Percentiles rank a stretch among this genome's conserved stretches.
Evolutionary conservation across 176 grass and related monocot genomes (phyloP).

Genomic region (Phoenix dactylifera): DNA sequence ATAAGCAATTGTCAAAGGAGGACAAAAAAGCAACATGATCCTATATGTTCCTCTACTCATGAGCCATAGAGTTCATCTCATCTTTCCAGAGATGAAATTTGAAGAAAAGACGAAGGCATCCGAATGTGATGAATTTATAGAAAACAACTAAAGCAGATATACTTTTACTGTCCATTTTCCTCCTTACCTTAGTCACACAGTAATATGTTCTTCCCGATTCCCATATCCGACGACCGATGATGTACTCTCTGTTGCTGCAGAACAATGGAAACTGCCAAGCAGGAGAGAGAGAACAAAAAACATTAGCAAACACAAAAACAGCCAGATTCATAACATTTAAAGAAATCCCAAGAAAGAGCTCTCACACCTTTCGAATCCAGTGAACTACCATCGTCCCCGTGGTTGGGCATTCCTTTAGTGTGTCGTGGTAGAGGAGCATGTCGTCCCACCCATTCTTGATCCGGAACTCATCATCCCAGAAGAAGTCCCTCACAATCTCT

Average conservation of each 20-base stretch:
- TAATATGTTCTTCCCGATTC: conserved; percentile 58
- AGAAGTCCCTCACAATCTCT: conserved; percentile 80
- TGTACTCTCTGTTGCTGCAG: conserved; percentile 87
- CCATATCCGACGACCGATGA: conserved; percentile 92
- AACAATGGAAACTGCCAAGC: conserved; percentile 84
- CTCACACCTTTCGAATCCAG: conserved; percentile 80
- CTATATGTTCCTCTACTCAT: too few species aligned
- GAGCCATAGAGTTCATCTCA: too few species aligned
- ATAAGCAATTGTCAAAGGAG: neutral
- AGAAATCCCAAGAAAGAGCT: neutral
- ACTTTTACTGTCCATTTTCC: too few species aligned
- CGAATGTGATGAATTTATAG: too few species aligned
- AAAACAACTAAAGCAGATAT: too few species aligned
- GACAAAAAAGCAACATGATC: too few species aligned
- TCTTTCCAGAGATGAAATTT: too few species aligned
- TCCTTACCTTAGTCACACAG: conserved; percentile 72
- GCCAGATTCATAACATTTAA: neutral
- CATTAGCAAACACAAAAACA: neutral
- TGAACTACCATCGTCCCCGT: conserved; percentile 74
- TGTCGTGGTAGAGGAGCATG: conserved; percentile 77
- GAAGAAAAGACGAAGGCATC: too few species aligned
- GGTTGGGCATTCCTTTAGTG: conserved; percentile 46
- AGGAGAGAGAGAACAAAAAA: conserved; percentile 6
- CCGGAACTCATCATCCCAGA: conserved; percentile 96
- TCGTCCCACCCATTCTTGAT: conserved; percentile 72